Conservation (phyloP, 1,139 yeast genomes). For the Lodderomyces margitis region DNA sequence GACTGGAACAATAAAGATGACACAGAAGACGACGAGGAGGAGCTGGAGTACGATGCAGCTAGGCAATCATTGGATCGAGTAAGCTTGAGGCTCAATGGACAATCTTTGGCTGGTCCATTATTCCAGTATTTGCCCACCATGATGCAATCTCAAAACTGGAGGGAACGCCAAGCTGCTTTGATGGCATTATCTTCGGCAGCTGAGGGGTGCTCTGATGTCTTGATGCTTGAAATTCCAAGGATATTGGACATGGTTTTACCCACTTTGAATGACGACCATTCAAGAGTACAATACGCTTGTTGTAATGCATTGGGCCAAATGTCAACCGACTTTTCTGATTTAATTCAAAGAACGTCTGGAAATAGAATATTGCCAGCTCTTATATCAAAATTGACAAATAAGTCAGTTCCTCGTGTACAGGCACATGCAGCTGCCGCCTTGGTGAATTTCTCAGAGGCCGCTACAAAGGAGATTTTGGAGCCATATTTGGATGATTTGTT, state of each 20-base stretch:
- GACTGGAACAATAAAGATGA: constrained; percentile 85
- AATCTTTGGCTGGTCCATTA: constrained; percentile 76
- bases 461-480: constrained; percentile 80
- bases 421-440: constrained; percentile 99
- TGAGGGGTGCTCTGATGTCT: constrained; percentile 92
- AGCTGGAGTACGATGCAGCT: constrained; percentile 86
- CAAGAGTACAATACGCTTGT: constrained; percentile 95
- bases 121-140: constrained; percentile 84
- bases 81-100: constrained; percentile 79
- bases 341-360: constrained; percentile 79
- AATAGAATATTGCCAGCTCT: constrained; percentile 81
- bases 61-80: constrained; percentile 92
- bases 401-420: constrained; percentile 85
- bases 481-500: constrained; percentile 85
- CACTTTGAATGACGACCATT: constrained; percentile 74
- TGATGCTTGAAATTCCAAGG: constrained; percentile 77
- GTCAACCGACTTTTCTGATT: constrained; percentile 94
- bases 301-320: constrained; percentile 97
- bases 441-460: constrained; percentile 92
- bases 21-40: constrained; percentile 79
- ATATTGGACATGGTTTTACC: constrained; percentile 85
- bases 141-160: constrained; percentile 77
- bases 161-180: constrained; percentile 93
- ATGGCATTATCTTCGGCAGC: constrained; percentile 98
- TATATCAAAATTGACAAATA: constrained; percentile 70